A percentile compares a stretch with the other conserved stretches of the same genome.
These are phyloP conservation scores for Aspergillus heteromorphus DNA, from an alignment of 495 filamentous ascomycete species.

Conservation along the genomic window DNA sequence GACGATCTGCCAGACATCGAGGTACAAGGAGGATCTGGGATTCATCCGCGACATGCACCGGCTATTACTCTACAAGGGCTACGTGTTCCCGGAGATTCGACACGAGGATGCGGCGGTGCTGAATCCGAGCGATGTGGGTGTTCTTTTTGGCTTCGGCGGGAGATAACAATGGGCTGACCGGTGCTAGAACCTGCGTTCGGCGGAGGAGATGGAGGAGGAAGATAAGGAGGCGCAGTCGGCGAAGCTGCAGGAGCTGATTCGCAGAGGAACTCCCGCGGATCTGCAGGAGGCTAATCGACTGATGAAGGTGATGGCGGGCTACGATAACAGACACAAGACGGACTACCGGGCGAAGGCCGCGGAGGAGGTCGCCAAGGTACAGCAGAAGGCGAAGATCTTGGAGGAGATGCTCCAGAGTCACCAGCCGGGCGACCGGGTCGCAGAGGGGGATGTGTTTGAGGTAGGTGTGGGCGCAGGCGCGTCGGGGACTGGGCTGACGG, in stretches of 20 bases:
- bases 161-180: slow-evolving; percentile 24
- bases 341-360: slow-evolving; percentile 97
- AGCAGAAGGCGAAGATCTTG: slow-evolving; percentile 82
- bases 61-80: slow-evolving; percentile 91
- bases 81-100: slow-evolving; percentile 86
- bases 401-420: slow-evolving; percentile 90
- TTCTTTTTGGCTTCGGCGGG: not conserved
- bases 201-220: slow-evolving; percentile 98
- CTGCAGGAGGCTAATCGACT: slow-evolving; percentile 91
- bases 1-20: slow-evolving; percentile 95
- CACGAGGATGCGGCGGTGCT: slow-evolving; percentile 93
- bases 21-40: slow-evolving; percentile 94
- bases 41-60: slow-evolving; percentile 98
- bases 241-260: slow-evolving; percentile 94
- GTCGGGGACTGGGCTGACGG: slow-evolving; percentile 1
- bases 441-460: slow-evolving; percentile 91
- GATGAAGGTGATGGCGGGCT: slow-evolving; percentile 99
- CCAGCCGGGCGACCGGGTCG: slow-evolving; percentile 73
- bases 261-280: slow-evolving; percentile 84
- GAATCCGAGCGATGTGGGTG: slow-evolving; percentile 91
- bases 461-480: slow-evolving; percentile 27
- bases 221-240: slow-evolving; percentile 91
- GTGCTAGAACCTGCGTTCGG: slow-evolving; percentile 81
- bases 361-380: slow-evolving; percentile 88
- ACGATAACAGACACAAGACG: slow-evolving; percentile 88